A percentile compares a stretch with the other conserved stretches of the same genome.
These are phyloP conservation scores for Schizochytrium sp. DNA, from an alignment of 108 stramenopile species.

Conservation along the genomic window DNA sequence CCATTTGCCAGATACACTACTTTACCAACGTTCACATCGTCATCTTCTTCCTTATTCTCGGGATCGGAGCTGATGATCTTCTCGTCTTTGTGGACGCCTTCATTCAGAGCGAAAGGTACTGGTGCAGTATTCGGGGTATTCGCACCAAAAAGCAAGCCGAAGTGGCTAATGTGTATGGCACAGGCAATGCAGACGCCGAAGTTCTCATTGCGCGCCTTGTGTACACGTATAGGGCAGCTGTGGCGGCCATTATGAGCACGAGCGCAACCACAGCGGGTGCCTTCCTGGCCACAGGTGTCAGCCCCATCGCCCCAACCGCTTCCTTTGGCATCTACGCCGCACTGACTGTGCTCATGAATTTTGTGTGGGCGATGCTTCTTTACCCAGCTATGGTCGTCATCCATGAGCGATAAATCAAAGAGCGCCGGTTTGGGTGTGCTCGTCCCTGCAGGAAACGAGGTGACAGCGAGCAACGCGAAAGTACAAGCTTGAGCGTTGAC, in stretches of 20 bases:
- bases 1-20: constrained; percentile 16
- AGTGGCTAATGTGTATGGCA: background rate
- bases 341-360: constrained; percentile 21
- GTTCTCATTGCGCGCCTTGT: background rate
- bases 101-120: background rate
- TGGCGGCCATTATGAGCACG: background rate
- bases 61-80: constrained; percentile 32
- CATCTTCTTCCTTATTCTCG: constrained; percentile 29
- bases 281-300: constrained; percentile 26
- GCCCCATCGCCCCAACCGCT: constrained; percentile 18
- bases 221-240: background rate
- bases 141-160: background rate
- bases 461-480: too few relatives aligned
- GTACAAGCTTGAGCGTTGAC: too few relatives aligned
- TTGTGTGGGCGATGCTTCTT: constrained; percentile 12
- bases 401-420: background rate
- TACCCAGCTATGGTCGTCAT: constrained; percentile 15
- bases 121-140: background rate
- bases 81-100: constrained; percentile 30
- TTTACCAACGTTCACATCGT: constrained; percentile 21
- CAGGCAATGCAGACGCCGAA: background rate
- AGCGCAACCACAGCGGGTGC: constrained; percentile 13
- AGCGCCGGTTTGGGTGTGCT: background rate
- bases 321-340: constrained; percentile 38
- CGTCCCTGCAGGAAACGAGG: too few relatives aligned